phyloP scores from a whole-genome alignment of 345 rosid species.

The Barbarea vulgaris region DNA sequence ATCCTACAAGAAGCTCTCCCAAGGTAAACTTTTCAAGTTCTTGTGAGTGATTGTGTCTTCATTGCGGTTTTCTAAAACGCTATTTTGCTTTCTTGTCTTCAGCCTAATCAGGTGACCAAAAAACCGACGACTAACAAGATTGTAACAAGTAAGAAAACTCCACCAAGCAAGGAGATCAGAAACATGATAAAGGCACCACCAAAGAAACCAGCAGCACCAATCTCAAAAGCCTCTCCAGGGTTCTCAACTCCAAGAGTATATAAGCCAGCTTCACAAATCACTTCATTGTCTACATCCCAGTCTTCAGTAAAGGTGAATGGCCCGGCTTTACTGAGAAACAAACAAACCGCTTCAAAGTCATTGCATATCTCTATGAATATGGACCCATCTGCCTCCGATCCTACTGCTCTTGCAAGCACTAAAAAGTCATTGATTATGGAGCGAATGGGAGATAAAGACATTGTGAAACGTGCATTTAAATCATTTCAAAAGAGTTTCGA shows the following conservation, averaged over 20 bases:
- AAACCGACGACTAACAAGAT: conserved; percentile 22
- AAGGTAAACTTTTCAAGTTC: conserved; percentile 54
- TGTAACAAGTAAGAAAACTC: conserved; percentile 39
- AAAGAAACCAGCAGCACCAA: conserved; percentile 46
- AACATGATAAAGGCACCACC: conserved; percentile 21
- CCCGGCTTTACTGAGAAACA: conserved; percentile 47
- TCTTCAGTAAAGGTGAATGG: conserved; percentile 42
- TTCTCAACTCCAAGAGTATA: conserved; percentile 53
- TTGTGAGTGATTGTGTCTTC: conserved; percentile 9
- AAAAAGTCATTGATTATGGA: conserved; percentile 84
- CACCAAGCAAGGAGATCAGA: conserved; percentile 39
- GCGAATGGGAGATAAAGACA: conserved; percentile 95
- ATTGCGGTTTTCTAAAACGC: not conserved
- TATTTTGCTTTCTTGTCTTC: conserved; percentile 7
- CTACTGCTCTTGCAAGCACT: conserved; percentile 42
- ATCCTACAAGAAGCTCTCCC: conserved; percentile 46
- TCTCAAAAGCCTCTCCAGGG: conserved; percentile 47
- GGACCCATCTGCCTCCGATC: conserved; percentile 50
- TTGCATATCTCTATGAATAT: conserved; percentile 69
- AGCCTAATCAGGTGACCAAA: conserved; percentile 49
- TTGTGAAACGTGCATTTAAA: conserved; percentile 80
- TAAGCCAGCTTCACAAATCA: conserved; percentile 49
- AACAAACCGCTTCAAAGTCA: conserved; percentile 70
- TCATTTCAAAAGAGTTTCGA: conserved; percentile 65
- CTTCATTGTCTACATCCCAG: conserved; percentile 43